Base-by-base conservation (phyloP, 805 yeast genomes). In the Ogataea trehaloabstinens region DNA sequence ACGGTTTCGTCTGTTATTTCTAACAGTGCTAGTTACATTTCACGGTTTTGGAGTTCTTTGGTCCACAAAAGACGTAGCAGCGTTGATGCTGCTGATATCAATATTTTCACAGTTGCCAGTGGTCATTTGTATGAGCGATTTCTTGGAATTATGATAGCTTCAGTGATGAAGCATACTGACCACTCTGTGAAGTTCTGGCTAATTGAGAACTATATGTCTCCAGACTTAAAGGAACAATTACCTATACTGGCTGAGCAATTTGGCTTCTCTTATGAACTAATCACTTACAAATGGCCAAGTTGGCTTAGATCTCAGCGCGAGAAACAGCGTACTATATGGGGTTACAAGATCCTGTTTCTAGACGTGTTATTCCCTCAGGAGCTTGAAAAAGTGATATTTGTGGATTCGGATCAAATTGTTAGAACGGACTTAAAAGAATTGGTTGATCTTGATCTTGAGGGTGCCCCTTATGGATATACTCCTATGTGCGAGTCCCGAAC, bases 281-380 rank as follows among this genome's bases (percentile, higher is more conserved):
- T 93, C n/a, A 77, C 84, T 1, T 91, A 85, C 60, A 82, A 84
- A 46, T 91, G 99, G 99, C 99, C 99, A 11, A 60, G 68, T 7
- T 91, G 97, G 95, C 67, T 91, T 16, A 73, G 90, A 35, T 72
- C 73, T 3, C 98, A 91, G 62, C 61, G 82, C 25, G 91, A 84
- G 48, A 78, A 78, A 52, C 89, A 82, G 53, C 71, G 96, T 45
- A 78, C 81, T 3, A 78, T 88, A 36, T 86, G 95, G 89, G 95
- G 93, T 4, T 86, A 84, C 56, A 91, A 91, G 59, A 81, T 90
- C 24, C 63, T 91, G 35, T 88, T 91, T 52, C 63, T 89, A 46
- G 99, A 91, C 63, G 90, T 85, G 1, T 56, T 93, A 34, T 88
- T 91, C 58, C 98, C 98, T 1, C 82, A 74, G 46, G 76, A 76